These are phyloP conservation scores for Phallus indusiatus DNA, from an alignment of 768 basidiomycete genomes.

Conservation along the genomic window DNA sequence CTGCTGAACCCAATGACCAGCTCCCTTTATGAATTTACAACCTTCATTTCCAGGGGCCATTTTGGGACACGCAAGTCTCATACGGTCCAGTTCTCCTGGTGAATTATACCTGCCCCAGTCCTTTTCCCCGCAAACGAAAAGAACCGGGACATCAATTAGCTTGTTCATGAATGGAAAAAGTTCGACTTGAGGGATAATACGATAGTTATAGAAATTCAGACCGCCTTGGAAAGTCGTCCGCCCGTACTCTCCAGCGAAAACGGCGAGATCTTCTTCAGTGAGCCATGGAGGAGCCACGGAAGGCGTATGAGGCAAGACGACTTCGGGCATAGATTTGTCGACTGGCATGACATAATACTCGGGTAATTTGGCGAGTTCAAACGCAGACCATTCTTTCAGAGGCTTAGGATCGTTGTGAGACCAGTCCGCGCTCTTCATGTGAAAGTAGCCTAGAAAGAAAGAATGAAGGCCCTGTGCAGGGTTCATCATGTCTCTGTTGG, in stretches of 20 bases:
- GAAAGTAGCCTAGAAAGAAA: conserved; percentile 47
- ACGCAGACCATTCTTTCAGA: conserved; percentile 24
- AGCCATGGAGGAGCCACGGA: conserved; percentile 35
- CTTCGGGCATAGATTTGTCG: conserved; percentile 42
- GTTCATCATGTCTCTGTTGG: conserved; percentile 28
- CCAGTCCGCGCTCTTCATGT: conserved; percentile 53
- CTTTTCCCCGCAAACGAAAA: conserved; percentile 44
- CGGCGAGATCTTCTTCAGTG: conserved; percentile 34
- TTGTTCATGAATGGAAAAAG: conserved; percentile 36
- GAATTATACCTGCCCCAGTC: conserved; percentile 57
- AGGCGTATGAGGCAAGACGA: conserved; percentile 29
- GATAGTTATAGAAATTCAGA: conserved; percentile 45
- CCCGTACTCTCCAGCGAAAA: conserved; percentile 40
- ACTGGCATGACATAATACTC: conserved; percentile 55
- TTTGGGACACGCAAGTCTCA: conserved; percentile 24
- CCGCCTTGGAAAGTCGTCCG: conserved; percentile 58
- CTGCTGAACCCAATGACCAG: conserved; percentile 60
- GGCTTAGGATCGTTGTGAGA: conserved; percentile 30
- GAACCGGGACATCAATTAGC: conserved; percentile 41
- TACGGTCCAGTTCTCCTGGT: conserved; percentile 38
- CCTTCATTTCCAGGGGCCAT: conserved; percentile 31
- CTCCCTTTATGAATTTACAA: conserved; percentile 43
- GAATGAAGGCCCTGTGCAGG: conserved; percentile 34
- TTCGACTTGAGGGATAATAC: conserved; percentile 28
- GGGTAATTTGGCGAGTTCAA: conserved; percentile 35